Evolutionary conservation across 139 green algal species (phyloP).

Genomic region (Chlorella vulgaris): DNA sequence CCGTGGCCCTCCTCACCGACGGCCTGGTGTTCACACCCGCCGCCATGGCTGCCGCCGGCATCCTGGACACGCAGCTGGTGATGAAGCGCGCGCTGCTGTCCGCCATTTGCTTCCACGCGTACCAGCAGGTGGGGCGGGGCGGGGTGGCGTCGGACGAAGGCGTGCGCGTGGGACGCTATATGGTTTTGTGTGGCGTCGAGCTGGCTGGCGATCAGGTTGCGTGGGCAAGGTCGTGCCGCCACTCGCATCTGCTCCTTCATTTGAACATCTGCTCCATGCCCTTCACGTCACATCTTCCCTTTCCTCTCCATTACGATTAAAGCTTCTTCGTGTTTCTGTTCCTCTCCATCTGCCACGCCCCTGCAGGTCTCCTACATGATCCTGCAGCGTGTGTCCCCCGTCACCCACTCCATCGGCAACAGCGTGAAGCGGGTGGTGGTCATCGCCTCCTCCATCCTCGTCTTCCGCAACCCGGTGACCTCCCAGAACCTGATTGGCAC

Average conservation of each 20-base stretch:
- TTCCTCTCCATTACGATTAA: too few species aligned
- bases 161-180: not conserved
- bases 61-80: constrained; percentile 45
- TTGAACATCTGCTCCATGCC: too few species aligned
- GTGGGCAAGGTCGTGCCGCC: too few species aligned
- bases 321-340: too few species aligned
- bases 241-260: not conserved
- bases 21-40: constrained; percentile 64
- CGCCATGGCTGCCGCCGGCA: constrained; percentile 52
- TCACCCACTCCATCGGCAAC: constrained; percentile 99
- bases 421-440: constrained; percentile 98
- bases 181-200: not conserved
- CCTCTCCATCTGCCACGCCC: constrained; percentile 15
- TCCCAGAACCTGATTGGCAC: constrained; percentile 66
- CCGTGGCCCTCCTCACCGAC: constrained; percentile 73
- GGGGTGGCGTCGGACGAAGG: not conserved
- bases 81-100: constrained; percentile 64
- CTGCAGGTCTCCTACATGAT: constrained; percentile 88
- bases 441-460: constrained; percentile 90
- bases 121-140: constrained; percentile 91
- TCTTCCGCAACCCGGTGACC: constrained; percentile 91
- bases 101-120: constrained; percentile 94
- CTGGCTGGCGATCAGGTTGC: too few species aligned
- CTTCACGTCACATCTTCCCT: too few species aligned
- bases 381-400: constrained; percentile 86